A percentile compares a stretch with the other conserved stretches of the same genome.
Conservation (phyloP, 2,329 filamentous ascomycete genomes). For the Berkeleyomyces basicola region DNA sequence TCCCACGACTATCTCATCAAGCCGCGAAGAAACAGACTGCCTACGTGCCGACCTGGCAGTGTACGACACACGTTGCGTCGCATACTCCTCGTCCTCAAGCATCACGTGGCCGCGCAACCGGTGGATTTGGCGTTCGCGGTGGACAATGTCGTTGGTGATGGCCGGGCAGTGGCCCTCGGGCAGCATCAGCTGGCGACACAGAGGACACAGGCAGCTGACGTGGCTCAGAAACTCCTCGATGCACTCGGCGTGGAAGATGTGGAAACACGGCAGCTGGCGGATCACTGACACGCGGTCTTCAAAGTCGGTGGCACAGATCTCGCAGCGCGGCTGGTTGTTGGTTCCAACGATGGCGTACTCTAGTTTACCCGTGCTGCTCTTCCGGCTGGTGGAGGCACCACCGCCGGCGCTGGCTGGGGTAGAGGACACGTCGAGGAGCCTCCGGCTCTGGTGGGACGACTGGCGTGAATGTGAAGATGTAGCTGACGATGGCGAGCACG, state of each 20-base stretch:
- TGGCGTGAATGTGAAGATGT: not conserved
- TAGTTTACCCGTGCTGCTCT: not conserved
- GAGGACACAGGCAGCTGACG: slow-evolving; percentile 72
- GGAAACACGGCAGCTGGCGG: slow-evolving; percentile 72
- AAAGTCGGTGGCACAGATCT: slow-evolving; percentile 81
- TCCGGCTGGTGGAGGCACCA: not conserved
- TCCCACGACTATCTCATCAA: not conserved
- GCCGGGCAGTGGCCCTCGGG: slow-evolving; percentile 49
- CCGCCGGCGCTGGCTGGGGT: slow-evolving; percentile 18
- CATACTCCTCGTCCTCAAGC: slow-evolving; percentile 22
- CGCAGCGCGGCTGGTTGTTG: slow-evolving; percentile 63
- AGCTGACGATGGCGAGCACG: slow-evolving; percentile 21
- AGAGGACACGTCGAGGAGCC: not conserved
- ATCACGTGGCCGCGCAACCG: slow-evolving; percentile 38
- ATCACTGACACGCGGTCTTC: slow-evolving; percentile 53
- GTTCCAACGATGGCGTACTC: slow-evolving; percentile 23
- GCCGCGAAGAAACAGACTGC: not conserved
- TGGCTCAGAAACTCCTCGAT: slow-evolving; percentile 69
- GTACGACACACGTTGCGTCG: not conserved
- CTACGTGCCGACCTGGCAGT: not conserved
- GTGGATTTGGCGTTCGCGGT: slow-evolving; percentile 55
- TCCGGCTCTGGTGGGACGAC: not conserved
- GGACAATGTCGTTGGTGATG: slow-evolving; percentile 76
- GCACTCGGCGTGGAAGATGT: slow-evolving; percentile 87
- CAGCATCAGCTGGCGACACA: slow-evolving; percentile 75